A percentile compares a stretch with the other conserved stretches of the same genome.
phyloP scores from a whole-genome alignment of 2,329 filamentous ascomycete genomes.

The Shiraia sp. region DNA sequence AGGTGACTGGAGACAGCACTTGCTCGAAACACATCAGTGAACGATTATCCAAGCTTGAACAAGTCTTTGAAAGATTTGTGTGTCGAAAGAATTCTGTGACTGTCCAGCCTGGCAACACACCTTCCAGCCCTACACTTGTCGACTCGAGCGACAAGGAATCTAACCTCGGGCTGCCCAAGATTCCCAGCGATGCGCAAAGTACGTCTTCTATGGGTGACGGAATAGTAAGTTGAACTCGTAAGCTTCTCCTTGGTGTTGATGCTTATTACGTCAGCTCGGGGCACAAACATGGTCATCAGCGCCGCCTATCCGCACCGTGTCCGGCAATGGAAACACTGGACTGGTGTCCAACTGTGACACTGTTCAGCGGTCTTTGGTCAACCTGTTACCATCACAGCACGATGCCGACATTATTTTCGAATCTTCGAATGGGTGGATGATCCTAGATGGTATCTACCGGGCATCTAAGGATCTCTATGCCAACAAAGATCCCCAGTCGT shows the following conservation, averaged over 20 bases:
- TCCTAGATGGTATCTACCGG: constrained; percentile 32
- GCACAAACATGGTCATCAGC: constrained; percentile 37
- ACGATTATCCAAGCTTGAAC: constrained; percentile 39
- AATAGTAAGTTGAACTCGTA: constrained; percentile 28
- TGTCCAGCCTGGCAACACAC: constrained; percentile 9
- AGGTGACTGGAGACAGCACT: constrained; percentile 19
- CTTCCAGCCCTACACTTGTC: constrained; percentile 24
- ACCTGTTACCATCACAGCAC: constrained; percentile 40
- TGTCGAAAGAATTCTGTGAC: constrained; percentile 32
- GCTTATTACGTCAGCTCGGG: constrained; percentile 28
- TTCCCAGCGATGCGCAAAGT: constrained; percentile 29
- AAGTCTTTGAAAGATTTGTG: constrained; percentile 42
- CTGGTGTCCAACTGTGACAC: constrained; percentile 16
- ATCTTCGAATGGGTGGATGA: constrained; percentile 43
- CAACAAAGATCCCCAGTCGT: constrained; percentile 34
- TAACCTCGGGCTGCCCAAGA: constrained; percentile 21
- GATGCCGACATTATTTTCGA: constrained; percentile 43
- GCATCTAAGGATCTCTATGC: constrained; percentile 37
- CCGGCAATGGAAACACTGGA: constrained; percentile 17
- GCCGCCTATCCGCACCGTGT: constrained; percentile 30
- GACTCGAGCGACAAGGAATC: constrained; percentile 25
- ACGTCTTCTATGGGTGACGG: constrained; percentile 33
- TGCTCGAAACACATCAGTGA: constrained; percentile 39
- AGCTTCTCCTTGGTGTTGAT: neutral
- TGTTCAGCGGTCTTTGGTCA: constrained; percentile 25